phyloP scores from a whole-genome alignment of 2,329 filamentous ascomycete species.

The Curvularia verruculosa region DNA sequence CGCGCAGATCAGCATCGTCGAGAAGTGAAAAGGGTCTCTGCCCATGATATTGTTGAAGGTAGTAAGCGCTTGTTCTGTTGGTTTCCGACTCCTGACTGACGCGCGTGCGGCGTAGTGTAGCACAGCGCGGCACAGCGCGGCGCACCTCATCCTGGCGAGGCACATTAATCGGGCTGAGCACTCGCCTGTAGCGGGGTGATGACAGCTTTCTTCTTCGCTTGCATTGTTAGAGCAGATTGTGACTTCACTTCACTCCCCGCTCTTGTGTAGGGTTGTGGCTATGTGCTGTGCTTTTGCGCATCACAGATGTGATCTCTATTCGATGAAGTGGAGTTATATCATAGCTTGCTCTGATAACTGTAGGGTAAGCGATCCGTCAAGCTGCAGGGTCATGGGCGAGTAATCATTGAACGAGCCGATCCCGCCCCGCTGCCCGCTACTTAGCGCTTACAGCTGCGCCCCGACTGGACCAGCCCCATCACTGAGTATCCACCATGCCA shows the following conservation, averaged over 20 bases:
- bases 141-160: conserved; percentile 2
- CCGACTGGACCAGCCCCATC: not conserved
- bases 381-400: conserved; percentile 2
- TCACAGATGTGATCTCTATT: too few species aligned
- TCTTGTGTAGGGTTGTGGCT: too few species aligned
- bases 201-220: not conserved
- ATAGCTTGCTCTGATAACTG: too few species aligned
- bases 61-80: conserved; percentile 28
- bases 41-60: conserved; percentile 33
- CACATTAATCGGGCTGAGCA: not conserved
- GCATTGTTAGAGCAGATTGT: too few species aligned
- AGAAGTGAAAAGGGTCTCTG: conserved; percentile 33
- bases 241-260: too few species aligned
- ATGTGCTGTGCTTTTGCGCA: too few species aligned
- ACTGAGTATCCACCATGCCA: too few species aligned
- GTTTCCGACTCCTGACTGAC: not conserved
- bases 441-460: not conserved
- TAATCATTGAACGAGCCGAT: not conserved
- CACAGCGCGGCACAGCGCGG: not conserved
- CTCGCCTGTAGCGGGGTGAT: not conserved
- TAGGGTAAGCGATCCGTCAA: too few species aligned
- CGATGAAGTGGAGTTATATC: too few species aligned
- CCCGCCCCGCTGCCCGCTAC: not conserved
- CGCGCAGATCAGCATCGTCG: conserved; percentile 26
- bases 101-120: not conserved